Evolutionary conservation across 2,329 filamentous ascomycete species (phyloP).

Genomic region (Calonectria multiphialidica): DNA sequence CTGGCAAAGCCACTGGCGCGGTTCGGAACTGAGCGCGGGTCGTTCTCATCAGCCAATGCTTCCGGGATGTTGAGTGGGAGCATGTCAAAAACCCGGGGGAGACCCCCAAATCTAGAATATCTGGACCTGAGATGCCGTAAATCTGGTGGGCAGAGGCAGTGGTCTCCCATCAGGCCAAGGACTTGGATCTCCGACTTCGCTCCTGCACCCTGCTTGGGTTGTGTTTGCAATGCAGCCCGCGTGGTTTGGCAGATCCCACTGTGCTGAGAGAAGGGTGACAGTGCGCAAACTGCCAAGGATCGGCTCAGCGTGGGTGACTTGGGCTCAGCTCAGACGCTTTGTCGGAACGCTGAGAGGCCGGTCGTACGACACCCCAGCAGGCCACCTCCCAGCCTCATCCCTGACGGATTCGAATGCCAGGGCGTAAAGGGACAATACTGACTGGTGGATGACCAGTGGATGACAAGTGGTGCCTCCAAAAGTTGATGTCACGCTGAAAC

Average conservation of each 20-base stretch:
- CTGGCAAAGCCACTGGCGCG: slow-evolving; percentile 29
- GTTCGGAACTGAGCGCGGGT: slow-evolving; percentile 33
- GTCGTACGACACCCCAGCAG: slow-evolving; percentile 28
- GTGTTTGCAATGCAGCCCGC: slow-evolving; percentile 27
- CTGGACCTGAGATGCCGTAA: slow-evolving; percentile 29
- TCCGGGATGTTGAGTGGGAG: background rate
- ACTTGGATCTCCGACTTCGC: slow-evolving; percentile 40
- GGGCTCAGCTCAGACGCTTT: slow-evolving; percentile 10
- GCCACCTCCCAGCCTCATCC: background rate
- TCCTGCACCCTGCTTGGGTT: slow-evolving; percentile 16
- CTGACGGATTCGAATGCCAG: slow-evolving; percentile 1
- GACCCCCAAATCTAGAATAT: slow-evolving; percentile 23
- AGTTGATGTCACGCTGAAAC: slow-evolving; percentile 6
- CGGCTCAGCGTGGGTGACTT: slow-evolving; percentile 15
- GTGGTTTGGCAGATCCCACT: slow-evolving; percentile 24
- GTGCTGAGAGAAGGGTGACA: slow-evolving; percentile 11
- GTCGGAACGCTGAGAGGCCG: slow-evolving; percentile 30
- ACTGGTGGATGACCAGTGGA: background rate
- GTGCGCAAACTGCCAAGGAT: slow-evolving; percentile 13
- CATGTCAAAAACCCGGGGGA: slow-evolving; percentile 1
- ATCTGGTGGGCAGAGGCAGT: slow-evolving; percentile 19
- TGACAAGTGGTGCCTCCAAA: slow-evolving; percentile 22
- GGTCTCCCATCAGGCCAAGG: slow-evolving; percentile 7
- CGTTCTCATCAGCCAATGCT: background rate
- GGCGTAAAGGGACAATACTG: background rate